Evolutionary conservation across 2,329 filamentous ascomycete genomes (phyloP), one percentile per base, ranked within the genome.

Genomic region (Phialocephala sp.): DNA sequence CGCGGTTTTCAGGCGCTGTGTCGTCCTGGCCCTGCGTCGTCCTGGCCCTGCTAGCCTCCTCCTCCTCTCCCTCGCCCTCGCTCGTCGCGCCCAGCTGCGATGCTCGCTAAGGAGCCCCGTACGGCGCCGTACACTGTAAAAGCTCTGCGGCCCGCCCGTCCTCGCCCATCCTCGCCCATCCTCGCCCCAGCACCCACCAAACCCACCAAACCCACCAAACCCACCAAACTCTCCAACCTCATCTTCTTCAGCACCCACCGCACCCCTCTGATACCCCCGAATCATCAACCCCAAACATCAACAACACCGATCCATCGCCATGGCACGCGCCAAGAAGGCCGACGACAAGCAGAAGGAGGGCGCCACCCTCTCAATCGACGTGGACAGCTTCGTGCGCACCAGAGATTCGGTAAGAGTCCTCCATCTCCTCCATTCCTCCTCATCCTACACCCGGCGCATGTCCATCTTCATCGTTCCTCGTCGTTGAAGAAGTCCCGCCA

Each of bases 331-430:
- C 52, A 80, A 80, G 76, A 80, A 80, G 70, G 47, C 72, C 8
- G 78, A 78, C 12, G 73, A 73, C 54, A 76, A 70, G 56, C 45
- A 66, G 41, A 56, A 71, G 68, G 52, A 67, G 70, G 39, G 69
- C 66, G 56, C 69, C 69, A 73, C 73, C n/a, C 64, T 75, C 35
- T 66, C 68, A 50, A 86, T 91, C 70, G 87, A 92, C 68, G 84
- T 91, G 64, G 89, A 92, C 65, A 90, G 92, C 78, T 94, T 94
- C 77, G 85, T 92, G 67, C 85, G 89, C 76, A 92, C 93, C 58
- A 87, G 92, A 74, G 92, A 96, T 77, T 89, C 88, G 77, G 93
- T 96, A 89, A 73, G 71, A 54, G 60, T 63, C 60, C 35, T 67
- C 59, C 58, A 57, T 39, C 58, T 62, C 63, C 43, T 61, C 41